phyloP scores from a whole-genome alignment of 2,329 filamentous ascomycete species.

The Beauveria brongniartii region DNA sequence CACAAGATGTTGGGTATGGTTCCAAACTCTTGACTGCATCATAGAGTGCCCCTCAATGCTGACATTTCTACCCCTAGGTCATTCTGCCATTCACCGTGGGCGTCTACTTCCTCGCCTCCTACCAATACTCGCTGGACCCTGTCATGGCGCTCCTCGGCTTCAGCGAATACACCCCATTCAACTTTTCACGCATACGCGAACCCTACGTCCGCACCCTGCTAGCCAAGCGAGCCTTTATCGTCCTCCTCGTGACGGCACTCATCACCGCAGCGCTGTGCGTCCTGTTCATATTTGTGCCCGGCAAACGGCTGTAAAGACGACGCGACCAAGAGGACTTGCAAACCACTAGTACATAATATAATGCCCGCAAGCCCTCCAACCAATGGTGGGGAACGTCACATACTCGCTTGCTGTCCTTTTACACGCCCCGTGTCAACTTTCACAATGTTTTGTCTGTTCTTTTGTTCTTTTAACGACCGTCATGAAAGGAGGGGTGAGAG shows the following conservation, averaged over 20 bases:
- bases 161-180: slow-evolving; percentile 95
- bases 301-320: slow-evolving; percentile 58
- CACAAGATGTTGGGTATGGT: slow-evolving; percentile 73
- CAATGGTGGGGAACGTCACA: background rate
- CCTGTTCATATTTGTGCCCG: slow-evolving; percentile 91
- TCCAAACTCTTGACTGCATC: background rate
- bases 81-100: slow-evolving; percentile 90
- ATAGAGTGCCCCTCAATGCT: background rate
- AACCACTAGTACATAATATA: slow-evolving; percentile 1
- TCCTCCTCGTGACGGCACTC: slow-evolving; percentile 65
- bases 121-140: slow-evolving; percentile 93
- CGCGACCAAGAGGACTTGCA: background rate
- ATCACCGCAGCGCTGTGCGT: slow-evolving; percentile 77
- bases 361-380: background rate
- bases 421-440: background rate
- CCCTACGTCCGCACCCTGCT: slow-evolving; percentile 84
- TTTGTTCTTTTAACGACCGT: slow-evolving; percentile 3
- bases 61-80: slow-evolving; percentile 27
- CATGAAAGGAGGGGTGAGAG: background rate
- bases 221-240: slow-evolving; percentile 73
- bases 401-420: background rate
- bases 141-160: slow-evolving; percentile 79
- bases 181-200: slow-evolving; percentile 80
- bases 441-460: background rate
- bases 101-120: slow-evolving; percentile 79